Base-by-base conservation (phyloP, 306 rosid species). In the Aeschynomene evenia region DNA sequence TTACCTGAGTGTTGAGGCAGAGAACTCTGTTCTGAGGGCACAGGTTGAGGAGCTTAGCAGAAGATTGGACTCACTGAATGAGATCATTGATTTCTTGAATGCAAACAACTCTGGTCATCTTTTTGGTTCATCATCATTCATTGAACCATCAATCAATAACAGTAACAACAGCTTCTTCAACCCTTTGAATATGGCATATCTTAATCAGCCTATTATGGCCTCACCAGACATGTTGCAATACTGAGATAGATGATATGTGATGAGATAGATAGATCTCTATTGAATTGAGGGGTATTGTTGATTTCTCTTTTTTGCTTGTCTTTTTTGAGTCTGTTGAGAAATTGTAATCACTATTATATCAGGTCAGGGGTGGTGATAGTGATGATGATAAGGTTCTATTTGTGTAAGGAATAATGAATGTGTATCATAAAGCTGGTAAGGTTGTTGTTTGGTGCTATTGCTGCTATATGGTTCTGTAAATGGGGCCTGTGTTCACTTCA, bases 21-120 rank as follows among this genome's bases (percentile, higher is more conserved):
- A 88, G 4, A 94, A 94, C 28, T 90, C 96, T 0, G 84, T 94
- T 6, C 85, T 94, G 36, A 79, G 85, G 66, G 97, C 97, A 57
- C 98, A 94, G 63, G 75, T 72, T 59, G 72, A 70, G 5, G 98
- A 94, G 63, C 80, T 94, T 0, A 78, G 78, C 64, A 52, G 80
- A 71, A 82, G 98, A 42, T 42, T 94, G 21, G 86, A 88, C 36
- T 88, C 98, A 3, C 63, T 91, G 43, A 76, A 80, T 13, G 98
- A 94, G 67, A 90, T 94, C 15, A 51, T 80, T 37, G 52, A 42
- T 0, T 80, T 63, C 60, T 33, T 91, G 54, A 79, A 80, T 71
- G 77, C 82, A 0, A 79, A 7, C 74, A 78, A 11, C n/a, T n/a
- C n/a, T 16, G 6, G 28, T 74, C 87, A 73, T 0, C 83, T n/a